These are phyloP conservation scores for Euphorbia schlechtendalii DNA, from an alignment of 441 rosid genomes.

Conservation along the genomic window DNA sequence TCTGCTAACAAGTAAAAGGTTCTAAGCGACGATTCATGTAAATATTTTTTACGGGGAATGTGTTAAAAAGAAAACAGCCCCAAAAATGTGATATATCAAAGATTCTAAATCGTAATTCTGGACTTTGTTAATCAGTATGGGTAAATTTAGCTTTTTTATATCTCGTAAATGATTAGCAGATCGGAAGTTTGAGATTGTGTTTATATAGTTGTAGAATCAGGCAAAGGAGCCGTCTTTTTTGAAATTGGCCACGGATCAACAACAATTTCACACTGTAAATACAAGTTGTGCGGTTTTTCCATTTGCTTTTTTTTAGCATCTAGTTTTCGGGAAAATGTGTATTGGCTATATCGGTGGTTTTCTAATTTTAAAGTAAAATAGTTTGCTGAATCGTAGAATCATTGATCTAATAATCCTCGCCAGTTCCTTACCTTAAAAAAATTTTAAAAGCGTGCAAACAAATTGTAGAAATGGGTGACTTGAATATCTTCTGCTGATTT, in stretches of 20 bases:
- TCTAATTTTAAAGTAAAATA: not conserved
- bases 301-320: not conserved
- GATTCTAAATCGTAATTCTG: too few relatives aligned
- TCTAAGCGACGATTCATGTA: too few relatives aligned
- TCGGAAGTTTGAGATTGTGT: slow-evolving; percentile 1
- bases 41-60: too few relatives aligned
- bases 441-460: not conserved
- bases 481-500: not conserved
- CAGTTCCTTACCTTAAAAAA: not conserved
- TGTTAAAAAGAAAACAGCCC: too few relatives aligned
- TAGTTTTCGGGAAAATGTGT: not conserved
- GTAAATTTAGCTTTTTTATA: not conserved
- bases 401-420: not conserved
- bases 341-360: not conserved
- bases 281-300: not conserved
- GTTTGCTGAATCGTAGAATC: not conserved
- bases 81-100: too few relatives aligned
- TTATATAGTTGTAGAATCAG: not conserved
- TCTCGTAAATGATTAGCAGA: not conserved
- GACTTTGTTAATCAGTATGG: not conserved
- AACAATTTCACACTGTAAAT: not conserved
- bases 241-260: not conserved
- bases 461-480: not conserved
- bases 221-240: not conserved
- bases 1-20: too few relatives aligned